These are phyloP conservation scores for Fraxinus angustifolia DNA, from an alignment of 305 asterid genomes.

Conservation along the genomic window DNA sequence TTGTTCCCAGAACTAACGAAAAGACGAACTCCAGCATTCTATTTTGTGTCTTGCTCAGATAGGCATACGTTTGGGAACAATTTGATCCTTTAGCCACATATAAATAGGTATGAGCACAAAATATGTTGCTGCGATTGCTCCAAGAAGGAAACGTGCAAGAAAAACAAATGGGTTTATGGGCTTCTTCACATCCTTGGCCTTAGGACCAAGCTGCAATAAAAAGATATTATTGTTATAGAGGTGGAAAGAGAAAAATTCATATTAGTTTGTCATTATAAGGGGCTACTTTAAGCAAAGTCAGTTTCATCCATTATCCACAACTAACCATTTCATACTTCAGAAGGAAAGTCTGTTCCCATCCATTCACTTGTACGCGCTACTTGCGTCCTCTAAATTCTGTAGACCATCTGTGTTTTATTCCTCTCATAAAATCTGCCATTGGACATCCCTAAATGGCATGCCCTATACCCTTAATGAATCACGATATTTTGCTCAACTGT, in stretches of 20 bases:
- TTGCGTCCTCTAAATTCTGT: background rate
- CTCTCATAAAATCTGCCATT: background rate
- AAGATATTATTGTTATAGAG: background rate
- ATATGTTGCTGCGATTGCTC: constrained; percentile 68
- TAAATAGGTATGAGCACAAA: constrained; percentile 72
- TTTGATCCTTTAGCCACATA: constrained; percentile 88
- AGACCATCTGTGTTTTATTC: background rate
- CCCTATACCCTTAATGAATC: background rate
- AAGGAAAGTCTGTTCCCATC: background rate
- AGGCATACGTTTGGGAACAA: constrained; percentile 72
- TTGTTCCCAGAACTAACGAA: background rate
- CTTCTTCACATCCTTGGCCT: constrained; percentile 67
- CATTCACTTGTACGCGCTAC: background rate
- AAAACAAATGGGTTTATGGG: constrained; percentile 64
- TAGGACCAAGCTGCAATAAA: constrained; percentile 77
- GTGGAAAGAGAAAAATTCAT: background rate
- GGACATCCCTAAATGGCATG: background rate
- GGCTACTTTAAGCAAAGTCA: background rate
- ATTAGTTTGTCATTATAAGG: background rate
- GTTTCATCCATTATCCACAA: background rate
- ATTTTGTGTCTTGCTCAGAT: constrained; percentile 17
- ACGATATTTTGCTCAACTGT: background rate
- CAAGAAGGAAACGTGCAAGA: constrained; percentile 56
- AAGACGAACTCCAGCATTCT: background rate
- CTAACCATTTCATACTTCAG: background rate